Evolutionary conservation across 2,329 filamentous ascomycete genomes (phyloP).

Genomic region (Sporothrix euskadiensis): DNA sequence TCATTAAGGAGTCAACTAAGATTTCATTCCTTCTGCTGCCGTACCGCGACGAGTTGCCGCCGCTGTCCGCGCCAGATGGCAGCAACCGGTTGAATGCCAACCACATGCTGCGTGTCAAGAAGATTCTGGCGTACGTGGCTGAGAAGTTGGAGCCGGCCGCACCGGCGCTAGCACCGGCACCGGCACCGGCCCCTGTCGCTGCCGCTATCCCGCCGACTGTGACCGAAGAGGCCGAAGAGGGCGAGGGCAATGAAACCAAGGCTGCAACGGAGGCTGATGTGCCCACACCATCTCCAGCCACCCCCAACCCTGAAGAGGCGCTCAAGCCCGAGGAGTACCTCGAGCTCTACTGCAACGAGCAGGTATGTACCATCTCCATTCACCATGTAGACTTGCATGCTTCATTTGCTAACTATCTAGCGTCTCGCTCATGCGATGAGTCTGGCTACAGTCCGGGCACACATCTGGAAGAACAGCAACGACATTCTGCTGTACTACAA

Average conservation of each 20-base stretch:
- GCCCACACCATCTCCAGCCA: background rate
- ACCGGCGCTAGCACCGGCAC: background rate
- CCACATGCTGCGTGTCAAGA: conserved; percentile 91
- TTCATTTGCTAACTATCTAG: conserved; percentile 40
- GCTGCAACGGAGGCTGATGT: background rate
- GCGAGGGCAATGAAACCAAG: background rate
- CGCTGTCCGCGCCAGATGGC: conserved; percentile 71
- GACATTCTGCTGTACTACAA: conserved; percentile 92
- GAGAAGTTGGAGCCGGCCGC: conserved; percentile 72
- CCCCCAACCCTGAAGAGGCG: conserved; percentile 47
- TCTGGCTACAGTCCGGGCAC: conserved; percentile 85
- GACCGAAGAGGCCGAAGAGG: background rate
- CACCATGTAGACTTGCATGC: background rate
- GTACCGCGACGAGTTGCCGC: conserved; percentile 71
- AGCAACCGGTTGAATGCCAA: conserved; percentile 95
- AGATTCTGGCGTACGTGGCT: conserved; percentile 88
- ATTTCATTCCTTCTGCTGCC: conserved; percentile 92
- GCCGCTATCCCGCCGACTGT: background rate
- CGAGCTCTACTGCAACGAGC: conserved; percentile 91
- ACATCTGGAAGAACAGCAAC: conserved; percentile 92
- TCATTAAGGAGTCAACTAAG: conserved; percentile 89
- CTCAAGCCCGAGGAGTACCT: conserved; percentile 88
- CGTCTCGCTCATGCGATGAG: conserved; percentile 81
- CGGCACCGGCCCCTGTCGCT: no score
- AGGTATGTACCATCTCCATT: conserved; percentile 52